Evolutionary conservation across 768 basidiomycete species (phyloP).

Genomic region (Boletus barrowsii): DNA sequence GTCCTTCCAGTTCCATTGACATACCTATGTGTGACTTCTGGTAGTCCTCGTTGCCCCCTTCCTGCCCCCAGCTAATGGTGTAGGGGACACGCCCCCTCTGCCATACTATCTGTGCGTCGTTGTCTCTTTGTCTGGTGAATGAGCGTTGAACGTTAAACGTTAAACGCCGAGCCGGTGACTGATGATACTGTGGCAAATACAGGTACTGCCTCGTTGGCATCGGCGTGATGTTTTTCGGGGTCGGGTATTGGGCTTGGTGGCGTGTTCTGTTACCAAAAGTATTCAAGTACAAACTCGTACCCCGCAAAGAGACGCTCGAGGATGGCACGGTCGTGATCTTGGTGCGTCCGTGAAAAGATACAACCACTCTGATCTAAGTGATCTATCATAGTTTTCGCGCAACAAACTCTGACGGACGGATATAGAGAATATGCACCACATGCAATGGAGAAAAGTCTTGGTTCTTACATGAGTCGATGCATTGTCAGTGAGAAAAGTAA

Average conservation of each 20-base stretch:
- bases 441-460: no score
- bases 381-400: slow-evolving; percentile 11
- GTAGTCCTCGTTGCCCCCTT: slow-evolving; percentile 57
- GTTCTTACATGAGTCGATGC: no score
- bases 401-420: not conserved
- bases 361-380: not conserved
- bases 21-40: not conserved
- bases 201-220: slow-evolving; percentile 57
- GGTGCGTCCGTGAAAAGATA: slow-evolving; percentile 31
- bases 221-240: slow-evolving; percentile 42
- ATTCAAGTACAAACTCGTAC: slow-evolving; percentile 46
- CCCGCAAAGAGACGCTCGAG: slow-evolving; percentile 44
- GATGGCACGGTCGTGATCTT: slow-evolving; percentile 56
- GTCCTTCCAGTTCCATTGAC: not conserved
- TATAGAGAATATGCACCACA: no score
- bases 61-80: slow-evolving; percentile 48
- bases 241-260: slow-evolving; percentile 56
- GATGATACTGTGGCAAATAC: not conserved
- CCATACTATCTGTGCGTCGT: slow-evolving; percentile 50
- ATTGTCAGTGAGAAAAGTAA: no score
- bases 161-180: not conserved
- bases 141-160: slow-evolving; percentile 28
- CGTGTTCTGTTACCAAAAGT: slow-evolving; percentile 46
- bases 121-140: slow-evolving; percentile 13
- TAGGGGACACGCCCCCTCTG: slow-evolving; percentile 58